phyloP scores from a whole-genome alignment of 305 asterid genomes.

The Coffea humblotiana region DNA sequence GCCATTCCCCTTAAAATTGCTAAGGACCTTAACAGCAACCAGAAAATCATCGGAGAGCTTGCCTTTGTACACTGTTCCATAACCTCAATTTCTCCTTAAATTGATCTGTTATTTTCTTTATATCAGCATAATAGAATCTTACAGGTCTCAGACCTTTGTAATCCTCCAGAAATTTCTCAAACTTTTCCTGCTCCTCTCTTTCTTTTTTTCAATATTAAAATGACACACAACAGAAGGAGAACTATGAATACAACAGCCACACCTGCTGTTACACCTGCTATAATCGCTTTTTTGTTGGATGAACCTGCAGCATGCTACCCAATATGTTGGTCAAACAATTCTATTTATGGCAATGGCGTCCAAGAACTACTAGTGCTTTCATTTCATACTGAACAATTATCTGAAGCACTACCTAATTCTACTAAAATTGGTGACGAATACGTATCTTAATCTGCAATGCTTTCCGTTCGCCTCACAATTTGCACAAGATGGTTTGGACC shows the following conservation, averaged over 20 bases:
- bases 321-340: background rate
- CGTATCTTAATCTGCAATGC: constrained; percentile 23
- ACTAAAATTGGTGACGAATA: background rate
- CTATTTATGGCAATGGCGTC: background rate
- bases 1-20: constrained; percentile 44
- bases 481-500: constrained; percentile 50
- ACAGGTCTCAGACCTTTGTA: constrained; percentile 34
- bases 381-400: background rate
- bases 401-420: background rate
- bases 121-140: constrained; percentile 48
- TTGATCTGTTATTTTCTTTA: constrained; percentile 38
- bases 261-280: constrained; percentile 24
- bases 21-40: constrained; percentile 32
- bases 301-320: constrained; percentile 20
- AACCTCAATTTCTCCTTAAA: constrained; percentile 66
- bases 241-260: background rate
- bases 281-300: constrained; percentile 19
- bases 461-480: constrained; percentile 34
- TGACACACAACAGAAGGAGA: constrained; percentile 7
- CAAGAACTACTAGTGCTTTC: background rate
- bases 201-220: constrained; percentile 1
- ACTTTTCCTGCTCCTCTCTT: constrained; percentile 23
- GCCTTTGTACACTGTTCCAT: constrained; percentile 56
- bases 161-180: constrained; percentile 32
- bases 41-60: constrained; percentile 40